Base-by-base conservation (phyloP, 1,284 basidiomycete genomes). In the Porodaedalea pini region DNA sequence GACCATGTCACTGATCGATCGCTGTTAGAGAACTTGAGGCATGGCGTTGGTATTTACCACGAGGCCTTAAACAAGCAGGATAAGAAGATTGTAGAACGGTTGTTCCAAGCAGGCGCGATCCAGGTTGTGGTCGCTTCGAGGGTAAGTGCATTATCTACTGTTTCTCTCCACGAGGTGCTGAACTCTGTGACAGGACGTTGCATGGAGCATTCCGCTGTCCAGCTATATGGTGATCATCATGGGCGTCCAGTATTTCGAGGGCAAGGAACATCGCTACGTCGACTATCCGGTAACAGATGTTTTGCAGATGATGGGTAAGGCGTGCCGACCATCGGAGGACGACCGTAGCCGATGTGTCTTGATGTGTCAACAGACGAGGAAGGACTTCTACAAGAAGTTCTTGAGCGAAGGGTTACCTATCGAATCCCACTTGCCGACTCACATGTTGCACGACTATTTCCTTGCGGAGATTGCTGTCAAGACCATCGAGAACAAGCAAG, bases 321-420 rank as follows among this genome's bases (percentile, higher is more conserved):
- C 96, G 1, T 98, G 94, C 69, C 84, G 94, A 27, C 94, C 96
- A 15, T 74, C 75, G 48, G 85, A 93, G 61, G 95, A 98, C 65
- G 84, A 88, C 10, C 86, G 86, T 56, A 94, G 90, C 64, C 88
- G 93, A 17, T 98, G 94, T 67, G 88, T 99, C 6, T 76, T 99
- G 50, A 96, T 99, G 90, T 94, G 92, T 68, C 96, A 99, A 68
- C 91, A 96, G 69, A 97, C 93, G 2, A 82, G 95, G 50, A 95
- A 98, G 71, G 94, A 97, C 69, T 98, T 96, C 71, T 98, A 97
- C 80, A 98, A 96, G 75, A 99, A 99, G 73, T 98, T 99, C 82
- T 73, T 99, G 60, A 89, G 89, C 15, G 96, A 99, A 71, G 96
- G 95, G 13, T 76, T 99, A n/a, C 97, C 97, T 2, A 94, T 99